Conservation (phyloP, 345 rosid genomes). For the Ceriops zippeliana region DNA sequence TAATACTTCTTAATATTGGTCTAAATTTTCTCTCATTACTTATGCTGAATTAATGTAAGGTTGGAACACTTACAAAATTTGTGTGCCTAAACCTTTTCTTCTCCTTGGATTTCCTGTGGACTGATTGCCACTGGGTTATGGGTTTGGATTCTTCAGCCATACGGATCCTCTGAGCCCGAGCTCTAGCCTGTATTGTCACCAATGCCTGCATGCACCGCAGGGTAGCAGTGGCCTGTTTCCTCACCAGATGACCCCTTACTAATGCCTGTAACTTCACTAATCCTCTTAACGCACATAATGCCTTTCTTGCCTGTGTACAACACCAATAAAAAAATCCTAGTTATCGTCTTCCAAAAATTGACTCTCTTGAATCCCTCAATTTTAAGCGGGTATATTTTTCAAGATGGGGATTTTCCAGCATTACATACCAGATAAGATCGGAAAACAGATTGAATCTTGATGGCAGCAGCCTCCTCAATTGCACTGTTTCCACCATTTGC, state of each 20-base stretch:
- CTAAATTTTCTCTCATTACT: background rate
- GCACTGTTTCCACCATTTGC: conserved; percentile 26
- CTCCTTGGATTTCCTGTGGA: conserved; percentile 47
- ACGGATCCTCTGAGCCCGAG: conserved; percentile 56
- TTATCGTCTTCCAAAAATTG: background rate
- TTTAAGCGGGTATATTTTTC: background rate
- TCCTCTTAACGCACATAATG: conserved; percentile 61
- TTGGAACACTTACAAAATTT: conserved; percentile 39
- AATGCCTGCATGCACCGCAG: conserved; percentile 35
- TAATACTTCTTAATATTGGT: no score
- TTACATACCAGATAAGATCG: conserved; percentile 78
- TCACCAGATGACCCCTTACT: conserved; percentile 33
- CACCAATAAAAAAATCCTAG: conserved; percentile 4
- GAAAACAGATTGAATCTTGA: conserved; percentile 68
- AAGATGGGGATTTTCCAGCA: background rate
- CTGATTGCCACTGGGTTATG: conserved; percentile 43
- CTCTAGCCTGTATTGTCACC: conserved; percentile 27
- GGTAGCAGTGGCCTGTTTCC: conserved; percentile 33
- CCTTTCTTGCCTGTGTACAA: conserved; percentile 73
- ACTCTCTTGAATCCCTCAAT: no score
- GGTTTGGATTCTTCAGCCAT: conserved; percentile 45
- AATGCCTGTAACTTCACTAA: conserved; percentile 34
- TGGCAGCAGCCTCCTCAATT: conserved; percentile 58
- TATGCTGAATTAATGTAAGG: background rate
- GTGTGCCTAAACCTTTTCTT: conserved; percentile 31